Conservation (phyloP, 768 basidiomycete genomes). For the Lactarius trivialis region DNA sequence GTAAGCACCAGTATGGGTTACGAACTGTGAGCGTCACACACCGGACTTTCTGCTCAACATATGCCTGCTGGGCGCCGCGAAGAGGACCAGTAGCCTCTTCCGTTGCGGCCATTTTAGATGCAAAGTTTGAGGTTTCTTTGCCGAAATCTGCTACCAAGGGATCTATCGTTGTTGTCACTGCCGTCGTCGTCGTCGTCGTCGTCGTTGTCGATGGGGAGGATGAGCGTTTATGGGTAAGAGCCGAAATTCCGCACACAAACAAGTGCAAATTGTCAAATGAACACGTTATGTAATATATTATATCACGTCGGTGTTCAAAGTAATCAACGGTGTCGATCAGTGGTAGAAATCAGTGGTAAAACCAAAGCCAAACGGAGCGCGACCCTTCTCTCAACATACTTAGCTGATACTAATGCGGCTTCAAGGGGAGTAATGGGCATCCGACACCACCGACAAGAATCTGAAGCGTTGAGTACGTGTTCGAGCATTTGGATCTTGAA, state of each 20-base stretch:
- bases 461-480: constrained; percentile 74
- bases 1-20: neutral
- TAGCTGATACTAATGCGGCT: constrained; percentile 12
- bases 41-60: constrained; percentile 20
- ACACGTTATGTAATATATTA: neutral
- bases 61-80: constrained; percentile 10
- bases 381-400: constrained; percentile 17
- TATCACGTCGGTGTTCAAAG: no score
- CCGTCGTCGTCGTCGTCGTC: neutral
- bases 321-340: no score
- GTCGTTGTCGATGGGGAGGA: neutral
- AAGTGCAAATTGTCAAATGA: constrained; percentile 2
- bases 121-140: neutral
- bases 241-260: neutral
- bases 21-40: constrained; percentile 1
- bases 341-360: no score
- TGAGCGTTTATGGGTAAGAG: neutral
- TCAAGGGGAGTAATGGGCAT: constrained; percentile 27
- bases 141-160: neutral
- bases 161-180: neutral
- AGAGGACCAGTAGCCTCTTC: constrained; percentile 7
- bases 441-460: constrained; percentile 31
- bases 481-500: constrained; percentile 76
- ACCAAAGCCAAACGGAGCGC: constrained; percentile 69
- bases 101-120: constrained; percentile 1